Evolutionary conservation across 441 rosid species (phyloP), one percentile per base, ranked within the genome.

Genomic region (Brassica balearica): DNA sequence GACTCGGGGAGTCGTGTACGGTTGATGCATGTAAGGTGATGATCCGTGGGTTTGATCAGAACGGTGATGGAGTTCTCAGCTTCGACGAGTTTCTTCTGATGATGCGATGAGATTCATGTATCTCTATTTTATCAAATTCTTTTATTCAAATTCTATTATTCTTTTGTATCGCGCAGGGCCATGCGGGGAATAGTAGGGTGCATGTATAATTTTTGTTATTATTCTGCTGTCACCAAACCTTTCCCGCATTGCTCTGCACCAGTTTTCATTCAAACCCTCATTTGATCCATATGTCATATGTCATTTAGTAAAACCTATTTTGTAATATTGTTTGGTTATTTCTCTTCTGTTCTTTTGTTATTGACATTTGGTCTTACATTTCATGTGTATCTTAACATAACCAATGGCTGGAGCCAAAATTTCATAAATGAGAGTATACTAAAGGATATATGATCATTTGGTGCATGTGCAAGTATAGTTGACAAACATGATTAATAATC

Each of bases 1-100:
- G 88, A 48, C 77, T 90, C 11, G 92, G 97, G 0, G 85, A 90
- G 84, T 80, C 81, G 25, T 79, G 79, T 68, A 87, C 89, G 12
- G 68, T 84, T 17, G 77, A 80, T 3, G 86, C 84, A 10, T 90
- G 93, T 58, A 85, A 83, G 77, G 83, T 75, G 19, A 92, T 90
- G 92, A 90, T 90, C 27, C 72, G 82, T 25, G 68, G 80, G 55
- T 87, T 86, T 72, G 94, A 89, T 77, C 81, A 85, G 36, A 74
- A 88, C 4, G 87, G 85, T 15, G 92, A 92, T 46, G 92, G 92
- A 0, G 87, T 87, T 48, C 85, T 92, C 20, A 83, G 86, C 80
- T 92, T 90, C 55, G 86, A 86, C 17, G 97, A 90, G 82, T 92
- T 90, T 60, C 65, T 84, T 38, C 11, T 85, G 6, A 90, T 87